Base-by-base conservation (phyloP, 768 basidiomycete species). In the Termitomyces sp. region DNA sequence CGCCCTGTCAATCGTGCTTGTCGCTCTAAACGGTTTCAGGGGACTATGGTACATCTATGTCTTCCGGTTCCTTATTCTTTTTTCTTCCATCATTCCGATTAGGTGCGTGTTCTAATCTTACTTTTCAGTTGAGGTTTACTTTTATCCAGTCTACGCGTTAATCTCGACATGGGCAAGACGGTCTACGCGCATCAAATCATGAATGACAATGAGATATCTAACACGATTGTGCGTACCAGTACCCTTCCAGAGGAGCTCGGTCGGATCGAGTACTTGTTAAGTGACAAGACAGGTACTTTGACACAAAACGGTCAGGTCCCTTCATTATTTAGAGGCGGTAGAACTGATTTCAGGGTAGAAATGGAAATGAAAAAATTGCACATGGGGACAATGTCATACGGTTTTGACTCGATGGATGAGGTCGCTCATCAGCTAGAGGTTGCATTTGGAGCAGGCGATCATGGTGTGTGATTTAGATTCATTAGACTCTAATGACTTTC, bases 361-460 rank as follows among this genome's bases (percentile, higher is more conserved):
- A 99, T 99, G 97, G 96, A 98, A 71, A 91, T 98, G 89, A 94
- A 89, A 78, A 99, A 97, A 69, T 76, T 99, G 30, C 97, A 98
- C 66, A 92, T 98, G 89, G 97, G 97, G 5, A 99, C 97, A 1
- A 92, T 98, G 82, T 95, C 93, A 0, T 99, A 95, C 66, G 95
- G 92, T 1, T 87, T 77, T 60, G 97, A 99, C 64, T 88, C 97
- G n/a, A 98, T 99, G 96, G 97, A 99, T 64, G 97, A 99, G 67
- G 93, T 98, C 23, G 83, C 87, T 1, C 91, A 92, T 74, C 93
- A 98, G 63, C 77, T 99, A n/a, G 83, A 85, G 14, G 75, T 86
- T 50, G 88, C 95, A 0, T 93, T 97, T 64, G 91, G 89, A 9
- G 78, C 76, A 5, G 70, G 73, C 9, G 82, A 88, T n/a, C 72